These are phyloP conservation scores for Xylogone sp. DNA, from an alignment of 2,329 filamentous ascomycete species.

Conservation along the genomic window DNA sequence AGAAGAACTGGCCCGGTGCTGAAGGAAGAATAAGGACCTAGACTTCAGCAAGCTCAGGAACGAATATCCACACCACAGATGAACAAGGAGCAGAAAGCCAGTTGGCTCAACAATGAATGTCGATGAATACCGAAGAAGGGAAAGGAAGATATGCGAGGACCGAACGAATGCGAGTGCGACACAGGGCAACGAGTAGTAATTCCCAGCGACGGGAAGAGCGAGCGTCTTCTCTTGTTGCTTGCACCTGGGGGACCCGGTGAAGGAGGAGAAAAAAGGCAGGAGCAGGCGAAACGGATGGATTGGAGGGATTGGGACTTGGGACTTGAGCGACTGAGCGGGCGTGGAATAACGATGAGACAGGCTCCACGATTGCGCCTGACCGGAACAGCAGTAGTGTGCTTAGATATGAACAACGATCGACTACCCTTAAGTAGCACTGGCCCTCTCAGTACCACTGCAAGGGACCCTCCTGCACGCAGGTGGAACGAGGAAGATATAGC, in stretches of 20 bases:
- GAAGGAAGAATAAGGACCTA: not conserved
- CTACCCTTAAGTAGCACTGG: not conserved
- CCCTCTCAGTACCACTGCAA: not conserved
- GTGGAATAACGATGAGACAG: not conserved
- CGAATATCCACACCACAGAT: too few species aligned
- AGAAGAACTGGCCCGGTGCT: not conserved
- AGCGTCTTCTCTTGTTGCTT: not conserved
- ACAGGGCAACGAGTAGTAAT: not conserved
- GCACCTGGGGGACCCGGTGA: not conserved
- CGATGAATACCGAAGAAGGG: conserved; percentile 2
- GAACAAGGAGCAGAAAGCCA: not conserved
- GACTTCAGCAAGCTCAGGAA: not conserved
- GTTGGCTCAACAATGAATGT: not conserved
- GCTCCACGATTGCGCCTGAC: not conserved
- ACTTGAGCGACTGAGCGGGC: not conserved
- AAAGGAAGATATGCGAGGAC: conserved; percentile 17
- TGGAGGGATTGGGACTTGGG: not conserved
- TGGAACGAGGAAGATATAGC: not conserved
- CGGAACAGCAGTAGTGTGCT: not conserved
- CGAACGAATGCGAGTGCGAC: conserved; percentile 4
- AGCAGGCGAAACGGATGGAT: not conserved
- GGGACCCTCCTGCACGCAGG: not conserved
- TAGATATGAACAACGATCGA: not conserved
- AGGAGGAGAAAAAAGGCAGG: not conserved
- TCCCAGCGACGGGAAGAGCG: not conserved